A percentile compares a stretch with the other conserved stretches of the same genome.
Evolutionary conservation across 202 grass and related monocot genomes (phyloP).

Genomic region (Cymbopogon flexuosus): DNA sequence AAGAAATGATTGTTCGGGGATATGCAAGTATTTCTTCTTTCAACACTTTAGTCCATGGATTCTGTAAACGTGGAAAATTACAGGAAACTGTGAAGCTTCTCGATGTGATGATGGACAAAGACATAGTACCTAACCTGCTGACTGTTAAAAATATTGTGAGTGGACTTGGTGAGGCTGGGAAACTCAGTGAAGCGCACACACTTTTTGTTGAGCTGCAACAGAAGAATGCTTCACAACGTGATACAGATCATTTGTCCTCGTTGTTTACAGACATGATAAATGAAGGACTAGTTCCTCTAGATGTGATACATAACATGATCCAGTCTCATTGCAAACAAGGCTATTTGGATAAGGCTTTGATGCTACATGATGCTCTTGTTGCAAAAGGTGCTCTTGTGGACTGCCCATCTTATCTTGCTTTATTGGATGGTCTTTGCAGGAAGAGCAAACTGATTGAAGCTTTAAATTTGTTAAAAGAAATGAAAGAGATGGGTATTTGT

Average conservation of each 20-base stretch:
- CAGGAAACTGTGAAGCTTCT: conserved; percentile 48
- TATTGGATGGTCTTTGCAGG: conserved; percentile 39
- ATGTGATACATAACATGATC: conserved; percentile 40
- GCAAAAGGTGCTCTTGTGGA: conserved; percentile 29
- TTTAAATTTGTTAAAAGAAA: conserved; percentile 43
- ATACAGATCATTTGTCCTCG: conserved; percentile 24
- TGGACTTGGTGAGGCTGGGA: conserved; percentile 37
- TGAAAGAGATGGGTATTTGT: conserved; percentile 27
- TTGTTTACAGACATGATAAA: conserved; percentile 37
- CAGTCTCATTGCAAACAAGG: conserved; percentile 28
- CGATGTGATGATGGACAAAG: conserved; percentile 41
- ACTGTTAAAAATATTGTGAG: conserved; percentile 40
- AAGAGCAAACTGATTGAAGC: conserved; percentile 30
- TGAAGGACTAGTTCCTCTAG: conserved; percentile 29
- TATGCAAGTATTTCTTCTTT: conserved; percentile 35
- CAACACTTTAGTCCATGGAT: conserved; percentile 42
- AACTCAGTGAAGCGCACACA: conserved; percentile 29
- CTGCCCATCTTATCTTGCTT: conserved; percentile 19
- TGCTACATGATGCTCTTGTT: conserved; percentile 32
- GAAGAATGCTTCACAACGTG: conserved; percentile 28
- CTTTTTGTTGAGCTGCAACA: conserved; percentile 49
- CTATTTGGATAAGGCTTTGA: conserved; percentile 39
- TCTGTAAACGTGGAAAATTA: conserved; percentile 57
- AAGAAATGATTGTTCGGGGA: conserved; percentile 36
- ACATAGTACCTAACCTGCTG: conserved; percentile 32